A percentile compares a stretch with the other conserved stretches of the same genome.
Conservation (phyloP, 805 yeast genomes). For the Metschnikowia corniflorae region DNA sequence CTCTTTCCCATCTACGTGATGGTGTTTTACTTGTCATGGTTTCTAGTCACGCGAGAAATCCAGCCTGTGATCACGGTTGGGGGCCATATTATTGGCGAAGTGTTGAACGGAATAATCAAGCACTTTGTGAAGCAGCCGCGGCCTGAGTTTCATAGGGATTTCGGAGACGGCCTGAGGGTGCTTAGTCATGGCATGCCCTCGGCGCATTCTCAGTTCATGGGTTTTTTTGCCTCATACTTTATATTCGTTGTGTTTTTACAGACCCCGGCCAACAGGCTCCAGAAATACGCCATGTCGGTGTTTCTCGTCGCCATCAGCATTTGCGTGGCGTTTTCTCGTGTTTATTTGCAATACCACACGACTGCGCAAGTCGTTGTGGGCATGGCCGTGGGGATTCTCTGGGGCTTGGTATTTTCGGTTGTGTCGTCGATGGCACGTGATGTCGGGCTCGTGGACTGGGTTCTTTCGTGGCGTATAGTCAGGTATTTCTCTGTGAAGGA, state of each 20-base stretch:
- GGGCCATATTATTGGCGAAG: conserved; percentile 81
- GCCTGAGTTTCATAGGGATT: conserved; percentile 54
- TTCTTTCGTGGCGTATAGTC: conserved; percentile 55
- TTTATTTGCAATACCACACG: conserved; percentile 76
- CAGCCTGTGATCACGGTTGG: conserved; percentile 80
- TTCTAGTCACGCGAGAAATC: conserved; percentile 74
- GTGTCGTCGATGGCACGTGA: conserved; percentile 55
- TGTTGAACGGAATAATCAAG: conserved; percentile 66
- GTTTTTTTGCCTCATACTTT: conserved; percentile 65
- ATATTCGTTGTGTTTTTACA: conserved; percentile 45
- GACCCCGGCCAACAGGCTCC: conserved; percentile 16
- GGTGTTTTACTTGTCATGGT: conserved; percentile 80
- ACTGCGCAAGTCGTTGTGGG: conserved; percentile 74
- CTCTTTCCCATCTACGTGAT: conserved; percentile 76
- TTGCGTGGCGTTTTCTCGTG: conserved; percentile 64
- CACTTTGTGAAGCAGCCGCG: conserved; percentile 64
- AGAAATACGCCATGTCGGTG: conserved; percentile 19
- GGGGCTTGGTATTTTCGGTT: conserved; percentile 58
- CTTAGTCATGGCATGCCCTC: conserved; percentile 93
- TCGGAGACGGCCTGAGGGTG: conserved; percentile 41
- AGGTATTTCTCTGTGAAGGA: conserved; percentile 56
- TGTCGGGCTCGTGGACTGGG: conserved; percentile 63
- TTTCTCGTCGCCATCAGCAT: conserved; percentile 26
- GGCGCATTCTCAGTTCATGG: conserved; percentile 96
- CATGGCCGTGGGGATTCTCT: conserved; percentile 51